Percentiles rank a stretch among this genome's conserved stretches.
Conservation (phyloP, 2,329 filamentous ascomycete species). For the Epichloe festucae region DNA sequence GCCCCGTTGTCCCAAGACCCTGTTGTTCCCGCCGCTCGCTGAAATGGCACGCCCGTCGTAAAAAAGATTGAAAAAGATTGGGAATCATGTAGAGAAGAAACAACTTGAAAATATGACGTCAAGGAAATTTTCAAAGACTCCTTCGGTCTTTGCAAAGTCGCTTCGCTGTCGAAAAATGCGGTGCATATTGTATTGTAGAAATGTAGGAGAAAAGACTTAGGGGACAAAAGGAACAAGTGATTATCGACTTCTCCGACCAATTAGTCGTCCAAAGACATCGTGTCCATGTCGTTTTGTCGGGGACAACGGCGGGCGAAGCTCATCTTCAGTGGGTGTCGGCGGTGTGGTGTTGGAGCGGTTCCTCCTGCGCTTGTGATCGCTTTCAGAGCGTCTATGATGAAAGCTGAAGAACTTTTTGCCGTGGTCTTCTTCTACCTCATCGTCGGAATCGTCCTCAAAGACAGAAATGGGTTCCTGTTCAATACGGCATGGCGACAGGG, state of each 20-base stretch:
- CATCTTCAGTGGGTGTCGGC: background rate
- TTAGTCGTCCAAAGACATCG: slow-evolving; percentile 25
- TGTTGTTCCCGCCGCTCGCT: background rate
- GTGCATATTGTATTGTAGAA: background rate
- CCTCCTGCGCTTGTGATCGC: slow-evolving; percentile 15
- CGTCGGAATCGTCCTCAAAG: slow-evolving; percentile 36
- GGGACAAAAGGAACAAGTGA: background rate
- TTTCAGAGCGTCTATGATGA: slow-evolving; percentile 25
- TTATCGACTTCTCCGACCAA: slow-evolving; percentile 19
- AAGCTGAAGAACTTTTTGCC: slow-evolving; percentile 26
- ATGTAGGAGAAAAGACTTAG: background rate
- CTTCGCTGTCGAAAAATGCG: background rate
- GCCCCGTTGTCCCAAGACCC: background rate
- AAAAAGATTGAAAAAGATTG: background rate
- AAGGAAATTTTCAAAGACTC: background rate
- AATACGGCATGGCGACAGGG: slow-evolving; percentile 11
- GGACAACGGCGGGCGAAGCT: background rate
- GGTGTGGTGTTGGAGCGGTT: background rate
- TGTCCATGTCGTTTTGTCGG: slow-evolving; percentile 17
- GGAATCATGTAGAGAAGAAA: background rate
- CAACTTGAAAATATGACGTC: too few species aligned
- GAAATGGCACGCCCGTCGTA: background rate
- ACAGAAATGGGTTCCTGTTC: slow-evolving; percentile 26
- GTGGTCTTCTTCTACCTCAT: slow-evolving; percentile 17
- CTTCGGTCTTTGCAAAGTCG: background rate